Percentiles rank a stretch among this genome's conserved stretches.
phyloP scores from a whole-genome alignment of 164 flowering plant genomes.

The Magnolia changhungtana region DNA sequence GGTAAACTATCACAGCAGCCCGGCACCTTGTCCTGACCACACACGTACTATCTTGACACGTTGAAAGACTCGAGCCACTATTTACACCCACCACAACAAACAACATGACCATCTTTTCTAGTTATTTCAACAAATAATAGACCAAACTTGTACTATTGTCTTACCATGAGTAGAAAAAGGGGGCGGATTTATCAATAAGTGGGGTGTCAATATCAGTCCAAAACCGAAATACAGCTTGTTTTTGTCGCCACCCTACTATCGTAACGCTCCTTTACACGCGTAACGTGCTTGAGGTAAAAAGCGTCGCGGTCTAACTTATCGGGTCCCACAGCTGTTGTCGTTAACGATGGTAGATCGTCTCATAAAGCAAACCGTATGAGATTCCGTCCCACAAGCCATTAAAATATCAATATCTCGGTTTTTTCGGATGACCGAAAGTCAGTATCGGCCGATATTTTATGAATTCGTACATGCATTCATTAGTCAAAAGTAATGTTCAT shows the following conservation, averaged over 20 bases:
- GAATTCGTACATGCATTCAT: not conserved
- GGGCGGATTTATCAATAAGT: not conserved
- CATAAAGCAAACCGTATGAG: constrained; percentile 21
- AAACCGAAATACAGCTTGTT: not conserved
- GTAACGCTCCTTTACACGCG: not conserved
- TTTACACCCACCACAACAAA: not conserved
- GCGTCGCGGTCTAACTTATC: constrained; percentile 1
- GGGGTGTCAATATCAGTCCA: not conserved
- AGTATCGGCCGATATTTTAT: not conserved
- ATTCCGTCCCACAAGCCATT: constrained; percentile 21
- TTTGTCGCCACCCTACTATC: not conserved
- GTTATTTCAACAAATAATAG: no score
- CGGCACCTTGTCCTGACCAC: no score
- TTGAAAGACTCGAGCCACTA: no score
- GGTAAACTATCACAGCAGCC: no score
- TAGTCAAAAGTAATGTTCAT: not conserved
- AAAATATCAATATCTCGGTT: constrained; percentile 1
- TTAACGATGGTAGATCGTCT: constrained; percentile 15
- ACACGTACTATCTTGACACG: no score
- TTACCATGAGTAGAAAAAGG: not conserved
- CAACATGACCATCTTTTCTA: not conserved
- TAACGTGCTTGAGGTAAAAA: not conserved
- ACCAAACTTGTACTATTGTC: not conserved
- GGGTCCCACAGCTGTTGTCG: constrained; percentile 24
- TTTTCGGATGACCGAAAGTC: not conserved